Evolutionary conservation across 176 grass and related monocot species (phyloP).

Genomic region (Ensete ventricosum): DNA sequence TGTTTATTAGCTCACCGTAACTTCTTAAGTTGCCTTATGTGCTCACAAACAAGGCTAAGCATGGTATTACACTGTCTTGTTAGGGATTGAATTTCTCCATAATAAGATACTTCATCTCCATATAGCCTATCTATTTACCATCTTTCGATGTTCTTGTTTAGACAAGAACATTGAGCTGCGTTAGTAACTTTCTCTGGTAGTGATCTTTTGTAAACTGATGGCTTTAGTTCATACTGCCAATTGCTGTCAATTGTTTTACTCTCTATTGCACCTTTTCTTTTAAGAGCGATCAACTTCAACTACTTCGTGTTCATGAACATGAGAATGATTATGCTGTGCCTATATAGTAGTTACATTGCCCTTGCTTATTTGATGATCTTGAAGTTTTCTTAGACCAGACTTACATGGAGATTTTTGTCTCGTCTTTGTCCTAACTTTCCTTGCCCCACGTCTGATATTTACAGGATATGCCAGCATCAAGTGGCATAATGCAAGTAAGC

Average conservation of each 20-base stretch:
- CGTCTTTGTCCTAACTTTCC: neutral
- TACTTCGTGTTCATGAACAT: neutral
- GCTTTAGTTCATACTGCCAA: neutral
- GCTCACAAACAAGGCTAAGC: too few species aligned
- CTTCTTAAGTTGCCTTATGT: too few species aligned
- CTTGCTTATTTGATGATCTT: neutral
- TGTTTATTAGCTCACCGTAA: too few species aligned
- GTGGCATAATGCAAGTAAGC: slow-evolving; percentile 94
- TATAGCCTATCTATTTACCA: too few species aligned
- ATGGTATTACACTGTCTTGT: too few species aligned
- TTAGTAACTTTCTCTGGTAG: neutral
- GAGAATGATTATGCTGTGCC: neutral
- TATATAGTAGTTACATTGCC: neutral
- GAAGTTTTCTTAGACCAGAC: neutral
- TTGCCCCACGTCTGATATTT: slow-evolving; percentile 25
- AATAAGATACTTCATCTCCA: too few species aligned
- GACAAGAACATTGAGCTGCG: too few species aligned
- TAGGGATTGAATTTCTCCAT: too few species aligned
- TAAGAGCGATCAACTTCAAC: too few species aligned
- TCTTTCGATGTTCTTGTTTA: too few species aligned
- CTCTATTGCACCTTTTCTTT: too few species aligned
- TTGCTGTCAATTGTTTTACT: neutral
- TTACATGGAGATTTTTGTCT: neutral
- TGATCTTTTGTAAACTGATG: neutral
- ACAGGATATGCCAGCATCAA: slow-evolving; percentile 93